phyloP scores from a whole-genome alignment of 495 filamentous ascomycete species.

The Penicillium coffeae region DNA sequence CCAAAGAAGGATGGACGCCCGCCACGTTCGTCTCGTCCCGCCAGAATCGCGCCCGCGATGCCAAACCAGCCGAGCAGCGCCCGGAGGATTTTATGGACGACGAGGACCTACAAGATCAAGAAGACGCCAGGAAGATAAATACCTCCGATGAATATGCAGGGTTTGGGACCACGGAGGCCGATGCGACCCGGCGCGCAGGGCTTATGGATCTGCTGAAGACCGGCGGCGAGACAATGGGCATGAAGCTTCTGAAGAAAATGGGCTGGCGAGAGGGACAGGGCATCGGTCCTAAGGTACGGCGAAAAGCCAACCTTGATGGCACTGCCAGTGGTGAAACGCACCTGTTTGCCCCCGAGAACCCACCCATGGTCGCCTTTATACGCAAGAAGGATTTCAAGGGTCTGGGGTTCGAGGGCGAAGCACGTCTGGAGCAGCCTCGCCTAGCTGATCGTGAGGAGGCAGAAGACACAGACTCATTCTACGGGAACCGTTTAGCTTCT shows the following conservation, averaged over 20 bases:
- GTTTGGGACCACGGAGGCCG: slow-evolving; percentile 64
- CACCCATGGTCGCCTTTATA: slow-evolving; percentile 67
- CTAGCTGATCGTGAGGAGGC: slow-evolving; percentile 42
- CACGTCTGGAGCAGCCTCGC: slow-evolving; percentile 42
- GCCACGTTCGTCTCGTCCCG: slow-evolving; percentile 89
- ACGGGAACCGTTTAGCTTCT: slow-evolving; percentile 31
- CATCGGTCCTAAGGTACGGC: slow-evolving; percentile 81
- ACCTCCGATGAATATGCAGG: slow-evolving; percentile 70
- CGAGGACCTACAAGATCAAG: slow-evolving; percentile 86
- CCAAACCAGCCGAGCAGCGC: slow-evolving; percentile 53
- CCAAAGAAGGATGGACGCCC: slow-evolving; percentile 96
- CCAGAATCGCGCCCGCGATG: slow-evolving; percentile 69
- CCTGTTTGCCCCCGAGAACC: slow-evolving; percentile 87
- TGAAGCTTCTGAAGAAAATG: slow-evolving; percentile 86
- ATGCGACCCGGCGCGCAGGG: slow-evolving; percentile 49
- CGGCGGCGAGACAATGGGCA: slow-evolving; percentile 82
- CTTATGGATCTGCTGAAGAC: slow-evolving; percentile 73
- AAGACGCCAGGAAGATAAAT: slow-evolving; percentile 68
- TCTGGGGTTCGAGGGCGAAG: slow-evolving; percentile 72
- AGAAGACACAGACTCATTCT: slow-evolving; percentile 46
- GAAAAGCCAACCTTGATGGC: slow-evolving; percentile 63
- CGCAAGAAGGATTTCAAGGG: slow-evolving; percentile 79
- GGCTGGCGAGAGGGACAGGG: slow-evolving; percentile 95
- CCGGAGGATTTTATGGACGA: slow-evolving; percentile 98
- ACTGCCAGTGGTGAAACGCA: slow-evolving; percentile 49